Evolutionary conservation across 1,139 yeast species (phyloP).

Genomic region (Arxiozyma slooffiae): DNA sequence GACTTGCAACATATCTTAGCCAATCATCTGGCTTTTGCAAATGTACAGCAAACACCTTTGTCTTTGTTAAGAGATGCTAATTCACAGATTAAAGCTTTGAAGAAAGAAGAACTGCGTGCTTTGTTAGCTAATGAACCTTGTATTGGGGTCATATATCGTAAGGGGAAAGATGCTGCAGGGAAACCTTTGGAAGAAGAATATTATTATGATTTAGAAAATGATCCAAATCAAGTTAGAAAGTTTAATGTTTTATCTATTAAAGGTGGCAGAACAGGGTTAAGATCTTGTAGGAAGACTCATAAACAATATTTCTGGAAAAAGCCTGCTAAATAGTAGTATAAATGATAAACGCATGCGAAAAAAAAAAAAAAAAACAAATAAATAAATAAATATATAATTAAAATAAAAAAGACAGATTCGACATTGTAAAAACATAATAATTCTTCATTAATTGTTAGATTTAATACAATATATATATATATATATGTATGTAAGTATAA

Average conservation of each 20-base stretch:
- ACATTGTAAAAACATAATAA: too few relatives aligned
- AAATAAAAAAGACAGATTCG: too few relatives aligned
- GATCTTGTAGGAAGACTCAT: constrained; percentile 87
- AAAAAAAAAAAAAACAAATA: too few relatives aligned
- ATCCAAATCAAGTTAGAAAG: constrained; percentile 59
- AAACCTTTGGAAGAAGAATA: constrained; percentile 89
- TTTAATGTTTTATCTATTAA: constrained; percentile 62
- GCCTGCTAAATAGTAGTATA: constrained; percentile 33
- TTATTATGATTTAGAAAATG: constrained; percentile 79
- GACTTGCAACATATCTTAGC: constrained; percentile 57
- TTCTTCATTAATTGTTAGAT: too few relatives aligned
- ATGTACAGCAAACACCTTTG: constrained; percentile 79
- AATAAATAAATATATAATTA: too few relatives aligned
- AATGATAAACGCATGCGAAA: too few relatives aligned
- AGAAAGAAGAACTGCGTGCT: constrained; percentile 41
- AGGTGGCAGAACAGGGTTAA: constrained; percentile 67
- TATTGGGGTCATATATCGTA: constrained; percentile 75
- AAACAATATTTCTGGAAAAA: constrained; percentile 86
- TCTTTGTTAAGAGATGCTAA: constrained; percentile 54
- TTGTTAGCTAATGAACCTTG: constrained; percentile 35
- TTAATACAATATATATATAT: too few relatives aligned
- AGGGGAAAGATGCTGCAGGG: constrained; percentile 97
- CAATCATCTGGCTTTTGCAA: constrained; percentile 83
- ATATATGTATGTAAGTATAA: too few relatives aligned
- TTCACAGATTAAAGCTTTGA: constrained; percentile 37